These are phyloP conservation scores for Ajuga reptans DNA, from an alignment of 305 asterid species.

Conservation along the genomic window DNA sequence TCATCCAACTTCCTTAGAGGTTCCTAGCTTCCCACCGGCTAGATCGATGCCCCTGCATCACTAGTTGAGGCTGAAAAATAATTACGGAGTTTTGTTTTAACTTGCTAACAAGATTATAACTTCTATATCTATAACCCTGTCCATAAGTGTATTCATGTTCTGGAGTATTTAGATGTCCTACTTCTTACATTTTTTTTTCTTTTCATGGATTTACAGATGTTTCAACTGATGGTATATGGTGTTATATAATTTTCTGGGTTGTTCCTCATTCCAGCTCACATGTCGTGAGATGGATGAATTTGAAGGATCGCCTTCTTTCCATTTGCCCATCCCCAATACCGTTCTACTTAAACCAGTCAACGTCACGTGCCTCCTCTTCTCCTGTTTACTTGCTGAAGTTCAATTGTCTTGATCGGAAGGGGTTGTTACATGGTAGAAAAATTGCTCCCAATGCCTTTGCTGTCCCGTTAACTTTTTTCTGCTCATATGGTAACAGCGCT, in stretches of 20 bases:
- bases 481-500: constrained; percentile 7
- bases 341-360: constrained; percentile 40
- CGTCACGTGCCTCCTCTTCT: constrained; percentile 31
- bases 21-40: too few relatives aligned
- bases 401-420: constrained; percentile 52
- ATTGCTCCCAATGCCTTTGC: background rate
- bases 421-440: constrained; percentile 63
- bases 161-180: background rate
- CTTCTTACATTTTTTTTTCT: background rate
- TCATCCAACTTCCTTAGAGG: too few relatives aligned
- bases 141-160: background rate
- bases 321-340: constrained; percentile 52
- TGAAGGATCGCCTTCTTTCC: constrained; percentile 63
- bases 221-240: constrained; percentile 86
- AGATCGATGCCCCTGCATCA: too few relatives aligned
- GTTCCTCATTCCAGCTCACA: constrained; percentile 44
- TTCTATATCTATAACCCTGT: background rate
- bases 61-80: background rate
- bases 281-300: constrained; percentile 49
- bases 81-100: background rate
- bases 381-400: constrained; percentile 55
- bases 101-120: background rate
- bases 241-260: constrained; percentile 67
- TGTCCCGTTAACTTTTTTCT: background rate
- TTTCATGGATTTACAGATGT: constrained; percentile 39